These are phyloP conservation scores for Rhodocollybia butyracea DNA, from an alignment of 768 basidiomycete genomes.

Conservation along the genomic window DNA sequence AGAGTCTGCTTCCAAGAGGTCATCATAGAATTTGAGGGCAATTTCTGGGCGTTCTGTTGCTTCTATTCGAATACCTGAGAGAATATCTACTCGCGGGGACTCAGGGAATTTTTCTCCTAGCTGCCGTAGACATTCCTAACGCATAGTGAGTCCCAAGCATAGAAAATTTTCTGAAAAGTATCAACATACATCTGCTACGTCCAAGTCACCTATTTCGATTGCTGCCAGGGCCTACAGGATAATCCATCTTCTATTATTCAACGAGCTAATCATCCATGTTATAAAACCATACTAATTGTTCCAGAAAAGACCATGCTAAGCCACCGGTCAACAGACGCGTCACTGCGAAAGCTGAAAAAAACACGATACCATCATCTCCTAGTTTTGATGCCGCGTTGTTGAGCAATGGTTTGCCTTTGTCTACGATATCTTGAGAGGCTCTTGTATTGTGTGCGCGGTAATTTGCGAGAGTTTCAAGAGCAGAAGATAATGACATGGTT, in stretches of 20 bases:
- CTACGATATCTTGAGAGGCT: slow-evolving; percentile 58
- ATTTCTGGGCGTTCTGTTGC: slow-evolving; percentile 52
- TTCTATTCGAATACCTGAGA: slow-evolving; percentile 79
- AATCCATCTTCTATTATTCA: no score
- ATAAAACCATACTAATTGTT: no score
- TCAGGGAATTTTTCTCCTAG: slow-evolving; percentile 67
- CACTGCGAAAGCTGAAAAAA: background rate
- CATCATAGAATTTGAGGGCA: slow-evolving; percentile 64
- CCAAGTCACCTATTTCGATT: slow-evolving; percentile 67
- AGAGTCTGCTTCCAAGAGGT: slow-evolving; percentile 60
- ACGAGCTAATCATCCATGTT: no score
- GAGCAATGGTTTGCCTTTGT: slow-evolving; percentile 49
- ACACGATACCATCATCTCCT: slow-evolving; percentile 53
- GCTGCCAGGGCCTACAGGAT: slow-evolving; percentile 71
- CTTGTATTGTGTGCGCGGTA: slow-evolving; percentile 32
- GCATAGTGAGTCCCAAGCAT: slow-evolving; percentile 12
- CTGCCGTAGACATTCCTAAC: slow-evolving; percentile 58
- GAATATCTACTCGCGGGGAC: slow-evolving; percentile 76
- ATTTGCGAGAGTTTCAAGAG: slow-evolving; percentile 31
- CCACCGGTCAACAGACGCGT: background rate
- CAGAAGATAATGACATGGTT: slow-evolving; percentile 23
- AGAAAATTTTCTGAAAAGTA: background rate
- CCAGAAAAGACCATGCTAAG: slow-evolving; percentile 78
- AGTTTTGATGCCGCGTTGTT: slow-evolving; percentile 40
- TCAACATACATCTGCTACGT: slow-evolving; percentile 68